Evolutionary conservation across 352 stramenopile species (phyloP), one percentile per base, ranked within the genome.

Genomic region (Phytopythium helicoides): DNA sequence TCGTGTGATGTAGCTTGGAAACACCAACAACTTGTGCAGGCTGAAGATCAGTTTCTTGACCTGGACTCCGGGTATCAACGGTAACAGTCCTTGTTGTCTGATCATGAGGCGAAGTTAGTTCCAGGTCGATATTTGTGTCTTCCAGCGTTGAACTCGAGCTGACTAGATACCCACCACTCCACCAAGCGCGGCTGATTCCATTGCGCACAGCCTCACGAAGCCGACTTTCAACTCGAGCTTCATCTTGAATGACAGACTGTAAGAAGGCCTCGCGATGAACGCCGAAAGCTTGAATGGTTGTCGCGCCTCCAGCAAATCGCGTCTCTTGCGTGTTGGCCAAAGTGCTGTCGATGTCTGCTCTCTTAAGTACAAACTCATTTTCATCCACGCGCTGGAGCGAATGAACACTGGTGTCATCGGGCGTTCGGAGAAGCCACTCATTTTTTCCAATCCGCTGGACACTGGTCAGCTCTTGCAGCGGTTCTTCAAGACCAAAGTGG

Each of bases 381-480:
- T 54, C 53, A 16, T 47, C 36, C 1, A 48, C 28, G 16, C 64
- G 67, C 42, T 51, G 42, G 7, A 87, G 40, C 18, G 53, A 53
- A 54, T 80, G 68, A 23, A 82, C 53, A 18, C 65, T 28, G 10
- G 38, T 41, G 21, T 68, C 55, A 34, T 85, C 46, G 0, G 64
- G 71, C 8, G 76, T 86, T 4, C 72, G 71, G 38, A 87, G 19
- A 6, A 85, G 47, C 78, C 78, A 89, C 46, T 83, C 64, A 31
- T 72, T 56, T 18, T 58, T 50, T 2, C 57, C 64, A 4, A 73
- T 47, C 0, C 67, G 38, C 38, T 87, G 73, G 0, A 89, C 64
- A 26, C 53, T 68, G 8, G 71, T 55, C 9, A 89, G 52, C 2
- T 66, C 64, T 7, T 62, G 18, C 1, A 68, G 4, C 18, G 56